Evolutionary conservation across 208 protist species (phyloP).

Genomic region (Borovskyia barvae): DNA sequence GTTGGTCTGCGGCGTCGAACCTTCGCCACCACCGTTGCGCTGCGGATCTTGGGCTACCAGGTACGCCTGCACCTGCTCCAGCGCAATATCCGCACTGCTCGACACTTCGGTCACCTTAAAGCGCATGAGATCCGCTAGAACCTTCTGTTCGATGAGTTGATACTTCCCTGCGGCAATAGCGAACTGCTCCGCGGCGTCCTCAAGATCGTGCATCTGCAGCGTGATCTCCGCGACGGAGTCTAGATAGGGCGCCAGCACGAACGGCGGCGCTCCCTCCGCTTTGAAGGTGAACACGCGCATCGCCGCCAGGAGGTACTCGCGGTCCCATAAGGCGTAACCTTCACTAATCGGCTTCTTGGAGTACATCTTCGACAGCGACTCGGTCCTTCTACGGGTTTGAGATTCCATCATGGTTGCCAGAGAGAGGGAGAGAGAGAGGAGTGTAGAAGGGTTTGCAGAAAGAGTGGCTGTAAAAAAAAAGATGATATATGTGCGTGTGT

Average conservation of each 20-base stretch:
- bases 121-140: slow-evolving; percentile 78
- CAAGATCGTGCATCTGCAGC: slow-evolving; percentile 68
- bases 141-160: slow-evolving; percentile 70
- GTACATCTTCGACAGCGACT: slow-evolving; percentile 88
- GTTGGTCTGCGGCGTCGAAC: slow-evolving; percentile 22
- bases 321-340: slow-evolving; percentile 88
- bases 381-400: slow-evolving; percentile 64
- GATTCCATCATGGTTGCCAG: slow-evolving; percentile 44
- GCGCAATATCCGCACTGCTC: slow-evolving; percentile 51
- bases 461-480: slow-evolving; percentile 9
- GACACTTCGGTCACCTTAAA: slow-evolving; percentile 59
- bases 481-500: neutral
- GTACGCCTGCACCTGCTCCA: slow-evolving; percentile 54
- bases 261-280: slow-evolving; percentile 79
- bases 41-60: slow-evolving; percentile 44
- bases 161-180: slow-evolving; percentile 79
- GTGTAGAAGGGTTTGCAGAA: neutral
- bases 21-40: slow-evolving; percentile 26
- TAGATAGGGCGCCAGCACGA: slow-evolving; percentile 80
- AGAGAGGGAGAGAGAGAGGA: neutral
- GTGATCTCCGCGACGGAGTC: slow-evolving; percentile 82
- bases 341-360: slow-evolving; percentile 84
- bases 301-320: slow-evolving; percentile 83
- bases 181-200: slow-evolving; percentile 85
- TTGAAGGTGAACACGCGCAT: slow-evolving; percentile 90